Evolutionary conservation across 2,329 filamentous ascomycete species (phyloP).

Genomic region (Camillea tinctor): DNA sequence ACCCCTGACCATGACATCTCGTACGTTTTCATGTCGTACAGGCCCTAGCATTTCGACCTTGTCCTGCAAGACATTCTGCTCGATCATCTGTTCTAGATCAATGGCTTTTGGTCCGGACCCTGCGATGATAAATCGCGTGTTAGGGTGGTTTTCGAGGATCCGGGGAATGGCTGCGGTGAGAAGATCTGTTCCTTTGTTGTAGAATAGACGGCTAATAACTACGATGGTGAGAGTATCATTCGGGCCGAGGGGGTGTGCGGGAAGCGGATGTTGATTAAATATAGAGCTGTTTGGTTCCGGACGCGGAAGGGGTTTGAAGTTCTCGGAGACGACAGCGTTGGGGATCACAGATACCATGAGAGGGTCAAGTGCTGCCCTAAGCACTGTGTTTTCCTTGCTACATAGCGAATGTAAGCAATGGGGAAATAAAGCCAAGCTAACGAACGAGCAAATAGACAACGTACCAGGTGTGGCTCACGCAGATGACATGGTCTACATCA

Average conservation of each 20-base stretch:
- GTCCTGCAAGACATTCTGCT: constrained; percentile 90
- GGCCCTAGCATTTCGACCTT: constrained; percentile 90
- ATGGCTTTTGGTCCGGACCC: constrained; percentile 96
- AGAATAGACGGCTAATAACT: constrained; percentile 94
- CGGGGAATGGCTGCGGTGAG: constrained; percentile 94
- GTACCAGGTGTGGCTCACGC: constrained; percentile 96
- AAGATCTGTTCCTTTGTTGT: constrained; percentile 97
- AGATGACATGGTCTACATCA: constrained; percentile 97
- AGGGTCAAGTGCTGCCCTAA: constrained; percentile 90
- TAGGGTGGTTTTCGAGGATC: constrained; percentile 83
- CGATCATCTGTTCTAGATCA: constrained; percentile 96
- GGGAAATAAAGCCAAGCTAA: constrained; percentile 4
- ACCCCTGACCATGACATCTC: constrained; percentile 94
- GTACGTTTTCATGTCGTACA: constrained; percentile 91
- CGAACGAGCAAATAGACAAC: constrained; percentile 21
- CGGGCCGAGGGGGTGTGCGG: constrained; percentile 70
- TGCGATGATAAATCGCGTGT: constrained; percentile 95
- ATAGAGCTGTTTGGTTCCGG: constrained; percentile 37
- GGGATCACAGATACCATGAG: constrained; percentile 98
- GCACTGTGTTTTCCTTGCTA: constrained; percentile 96
- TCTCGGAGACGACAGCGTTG: constrained; percentile 94
- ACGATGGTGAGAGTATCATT: constrained; percentile 92
- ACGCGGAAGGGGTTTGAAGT: constrained; percentile 73
- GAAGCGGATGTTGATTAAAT: constrained; percentile 46
- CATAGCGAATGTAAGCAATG: constrained; percentile 21